Base-by-base conservation (phyloP, 495 filamentous ascomycete species). In the Aspergillus olivimuriae region DNA sequence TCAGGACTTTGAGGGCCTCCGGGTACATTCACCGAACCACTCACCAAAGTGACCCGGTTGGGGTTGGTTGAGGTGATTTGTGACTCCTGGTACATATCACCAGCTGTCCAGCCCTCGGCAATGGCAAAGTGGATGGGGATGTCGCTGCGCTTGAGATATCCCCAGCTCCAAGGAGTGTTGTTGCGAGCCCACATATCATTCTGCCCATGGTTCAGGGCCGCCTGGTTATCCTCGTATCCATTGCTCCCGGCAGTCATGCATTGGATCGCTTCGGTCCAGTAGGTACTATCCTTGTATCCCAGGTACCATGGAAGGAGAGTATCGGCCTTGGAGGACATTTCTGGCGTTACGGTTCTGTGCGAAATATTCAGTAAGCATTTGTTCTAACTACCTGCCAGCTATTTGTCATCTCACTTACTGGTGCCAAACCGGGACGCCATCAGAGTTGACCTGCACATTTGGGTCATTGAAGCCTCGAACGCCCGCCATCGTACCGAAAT, bases 41-140 rank as follows among this genome's bases (percentile, higher is more conserved):
- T 74, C 12, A 70, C 64, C 58, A 75, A 64, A n/a, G 71, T 68
- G 4, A 76, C 75, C 30, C 75, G 72, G 43, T 78, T 78, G 3
- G 75, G 74, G 42, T 70, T 76, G 0, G 75, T 78, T 0, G 73
- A 62, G 1, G 75, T 72, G 31, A 78, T 69, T 44, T 76, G 69
- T 8, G 62, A 58, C 57, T 78, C 73, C 63, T 73, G 75, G 43
- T 78, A 78, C 75, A 78, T 78, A 47, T 78, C 75, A 11, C 63
- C 73, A 15, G 72, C 51, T 3, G 72, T 75, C 67, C 71, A 78
- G 5, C 58, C 71, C 41, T 78, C 75, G 0, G 74, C 75, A 55
- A 77, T 69, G 11, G 66, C 66, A 55, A 69, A 78, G 11, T 78
- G 75, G 18, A 76, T 62, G 0, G 75, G 74, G 22, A 78, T 64